Evolutionary conservation across 1,284 basidiomycete species (phyloP), one percentile per base, ranked within the genome.

Genomic region (Sparassis latifolia): DNA sequence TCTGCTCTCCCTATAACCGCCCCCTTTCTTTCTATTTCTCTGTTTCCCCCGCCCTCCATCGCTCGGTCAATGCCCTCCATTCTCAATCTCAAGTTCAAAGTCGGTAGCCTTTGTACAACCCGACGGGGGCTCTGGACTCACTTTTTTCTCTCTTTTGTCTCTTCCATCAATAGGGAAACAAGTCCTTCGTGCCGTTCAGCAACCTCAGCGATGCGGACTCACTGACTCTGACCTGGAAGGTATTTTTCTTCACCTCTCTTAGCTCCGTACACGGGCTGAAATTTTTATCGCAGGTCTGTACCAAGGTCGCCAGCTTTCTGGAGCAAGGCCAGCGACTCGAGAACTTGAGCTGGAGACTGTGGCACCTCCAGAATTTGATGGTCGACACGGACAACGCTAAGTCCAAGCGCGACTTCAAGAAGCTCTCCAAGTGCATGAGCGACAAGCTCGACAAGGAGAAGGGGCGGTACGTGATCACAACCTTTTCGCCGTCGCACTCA

Each of bases 371-470:
- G 70, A 88, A 83, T 62, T 78, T 91, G 61, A 89, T 90, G 74
- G 87, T 90, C 69, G 88, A 91, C 68, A 78, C 80, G 55, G 88
- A 91, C 76, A 90, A 89, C 58, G 86, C 88, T 45, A 86, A 82
- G 68, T 84, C 83, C 33, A 89, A 89, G 66, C 84, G 88, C 51
- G 88, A 90, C 69, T 91, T 91, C 76, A 86, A 84, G 73, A 88
- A 87, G 60, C 79, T 90, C 52, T 87, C 84, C 57, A 87, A 86
- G 66, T 78, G 70, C 66, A 91, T 91, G 87, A 79, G 88, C 57
- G 88, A 90, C 73, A 89, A 88, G 68, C 74, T 91, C 59, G 88
- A 90, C 76, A 88, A 87, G 71, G 88, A 90, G 71, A 90, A 90
- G 69, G 88, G 87, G 63, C 71, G 86, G 87, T 88, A 50, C 56